A percentile compares a stretch with the other conserved stretches of the same genome.
These are phyloP conservation scores for Sequoiadendron giganteum DNA, from an alignment of 75 land plant genomes.

Conservation along the genomic window DNA sequence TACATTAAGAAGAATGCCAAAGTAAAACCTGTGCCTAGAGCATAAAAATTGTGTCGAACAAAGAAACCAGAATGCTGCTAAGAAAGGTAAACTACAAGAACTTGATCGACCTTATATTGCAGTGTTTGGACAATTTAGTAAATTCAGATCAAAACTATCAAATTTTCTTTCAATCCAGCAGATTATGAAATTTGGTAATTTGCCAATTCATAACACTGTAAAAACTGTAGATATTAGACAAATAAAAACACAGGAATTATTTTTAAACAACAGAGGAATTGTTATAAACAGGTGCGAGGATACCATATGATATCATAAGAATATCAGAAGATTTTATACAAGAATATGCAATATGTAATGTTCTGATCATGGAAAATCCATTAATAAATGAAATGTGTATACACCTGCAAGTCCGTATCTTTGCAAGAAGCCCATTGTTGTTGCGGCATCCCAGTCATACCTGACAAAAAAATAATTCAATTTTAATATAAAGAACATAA, in stretches of 20 bases:
- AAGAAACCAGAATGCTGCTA: not conserved
- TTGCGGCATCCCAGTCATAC: slow-evolving; percentile 99
- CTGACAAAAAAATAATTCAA: slow-evolving; percentile 34
- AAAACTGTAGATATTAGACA: not conserved
- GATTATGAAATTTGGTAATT: not conserved
- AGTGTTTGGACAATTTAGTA: not conserved
- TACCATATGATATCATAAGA: not conserved
- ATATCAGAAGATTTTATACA: not conserved
- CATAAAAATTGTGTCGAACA: not conserved
- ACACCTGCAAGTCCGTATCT: slow-evolving; percentile 82
- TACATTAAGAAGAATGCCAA: not conserved
- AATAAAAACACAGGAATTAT: not conserved
- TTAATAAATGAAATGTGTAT: not conserved
- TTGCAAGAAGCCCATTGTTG: slow-evolving; percentile 74
- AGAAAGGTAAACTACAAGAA: not conserved
- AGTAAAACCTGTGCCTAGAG: not conserved
- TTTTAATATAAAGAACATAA: not conserved
- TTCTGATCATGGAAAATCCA: not conserved
- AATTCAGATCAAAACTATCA: not conserved
- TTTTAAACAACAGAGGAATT: not conserved
- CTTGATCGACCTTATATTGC: not conserved
- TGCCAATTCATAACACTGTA: not conserved
- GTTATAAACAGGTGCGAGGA: not conserved
- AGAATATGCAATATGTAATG: not conserved
- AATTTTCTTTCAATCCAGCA: not conserved